Evolutionary conservation across 176 grass and related monocot genomes (phyloP), one percentile per base, ranked within the genome.

Genomic region (Carex kokanica): DNA sequence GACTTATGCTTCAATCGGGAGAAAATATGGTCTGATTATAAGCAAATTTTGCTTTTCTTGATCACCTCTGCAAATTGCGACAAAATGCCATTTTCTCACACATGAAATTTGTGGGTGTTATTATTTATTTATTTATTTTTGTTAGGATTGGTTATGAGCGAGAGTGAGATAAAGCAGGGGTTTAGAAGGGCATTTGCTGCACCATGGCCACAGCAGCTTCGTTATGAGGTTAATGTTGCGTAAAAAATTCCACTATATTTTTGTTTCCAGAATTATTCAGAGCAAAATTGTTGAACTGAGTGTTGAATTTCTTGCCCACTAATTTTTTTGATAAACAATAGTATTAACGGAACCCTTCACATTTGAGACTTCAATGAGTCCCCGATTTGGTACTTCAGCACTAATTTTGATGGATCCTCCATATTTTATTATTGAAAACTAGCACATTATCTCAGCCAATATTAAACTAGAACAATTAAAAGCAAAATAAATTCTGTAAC

Each of bases 171-270:
- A 75, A 98, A 81, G 86, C 67, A 95, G 29, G 95, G 95, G 34
- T 98, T 98, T 88, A 91, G 82, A 73, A 84, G 92, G 59, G 95
- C 88, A 23, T 98, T 98, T 41, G 81, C 84, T 0, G 89, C 93
- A 16, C 86, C 96, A 81, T 98, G 96, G 92, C 92, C 96, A 1
- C 85, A 93, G 81, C 95, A 94, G 7, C 91, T 98, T 75, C 88
- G 89, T 16, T 98, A 98, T 78, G 85, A 95, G 89, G 96, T 94
- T 72, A 85, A 32, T 53, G 18, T 13, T 8, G 18, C 6, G 0
- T 49, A 18, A 12, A 38, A 49, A 32, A 52, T 64, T 52, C 36
- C 5, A n/a, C 21, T 69, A 16, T 83, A n/a, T 18, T 75, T 84
- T 75, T 71, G 53, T 72, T 32, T 58, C 14, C 23, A 62, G n/a